phyloP scores from a whole-genome alignment of 2,329 filamentous ascomycete genomes.

The Zarea fungicola region DNA sequence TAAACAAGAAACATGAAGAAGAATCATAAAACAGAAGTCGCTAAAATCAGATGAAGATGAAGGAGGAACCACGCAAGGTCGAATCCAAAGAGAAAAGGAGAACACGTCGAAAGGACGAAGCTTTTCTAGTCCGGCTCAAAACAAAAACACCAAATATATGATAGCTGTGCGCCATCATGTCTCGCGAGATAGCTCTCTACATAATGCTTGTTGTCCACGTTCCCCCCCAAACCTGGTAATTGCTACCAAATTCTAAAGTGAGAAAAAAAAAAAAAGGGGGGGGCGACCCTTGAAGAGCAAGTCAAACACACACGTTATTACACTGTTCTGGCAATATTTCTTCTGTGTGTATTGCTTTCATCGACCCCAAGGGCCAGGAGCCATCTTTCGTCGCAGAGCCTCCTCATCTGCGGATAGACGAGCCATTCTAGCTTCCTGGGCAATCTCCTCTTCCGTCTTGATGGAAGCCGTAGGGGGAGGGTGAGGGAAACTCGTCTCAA shows the following conservation, averaged over 20 bases:
- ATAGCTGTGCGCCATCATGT: too few relatives aligned
- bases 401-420: constrained; percentile 40
- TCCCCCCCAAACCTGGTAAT: too few relatives aligned
- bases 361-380: constrained; percentile 31
- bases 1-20: not conserved
- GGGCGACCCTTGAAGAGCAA: not conserved
- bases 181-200: too few relatives aligned
- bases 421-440: constrained; percentile 36
- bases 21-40: not conserved
- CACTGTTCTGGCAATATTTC: too few relatives aligned
- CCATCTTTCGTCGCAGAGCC: constrained; percentile 41
- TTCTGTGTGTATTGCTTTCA: too few relatives aligned
- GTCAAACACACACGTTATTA: not conserved
- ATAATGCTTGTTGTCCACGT: too few relatives aligned
- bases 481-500: constrained; percentile 11
- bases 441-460: constrained; percentile 44
- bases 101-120: too few relatives aligned
- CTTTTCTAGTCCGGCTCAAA: too few relatives aligned
- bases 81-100: not conserved
- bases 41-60: not conserved
- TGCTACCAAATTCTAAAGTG: constrained; percentile 1
- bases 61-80: too few relatives aligned
- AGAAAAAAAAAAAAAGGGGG: not conserved
- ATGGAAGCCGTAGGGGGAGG: constrained; percentile 7
- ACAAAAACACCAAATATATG: too few relatives aligned